Evolutionary conservation across 768 basidiomycete species (phyloP).

Genomic region (Kwoniella newhampshirensis): DNA sequence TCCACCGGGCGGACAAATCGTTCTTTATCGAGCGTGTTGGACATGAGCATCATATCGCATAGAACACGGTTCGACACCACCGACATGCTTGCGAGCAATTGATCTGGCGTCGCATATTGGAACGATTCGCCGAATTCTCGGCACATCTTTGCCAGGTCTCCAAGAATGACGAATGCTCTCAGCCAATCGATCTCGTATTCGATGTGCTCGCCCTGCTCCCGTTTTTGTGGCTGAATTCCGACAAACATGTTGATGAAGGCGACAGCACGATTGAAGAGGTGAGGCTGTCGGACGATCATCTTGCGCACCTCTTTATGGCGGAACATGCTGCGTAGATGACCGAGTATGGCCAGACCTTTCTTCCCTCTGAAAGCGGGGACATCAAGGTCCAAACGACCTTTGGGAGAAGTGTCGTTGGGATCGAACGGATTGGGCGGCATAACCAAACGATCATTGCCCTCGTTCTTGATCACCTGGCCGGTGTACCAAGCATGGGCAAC

Average conservation of each 20-base stretch:
- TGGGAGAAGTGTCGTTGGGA: constrained; percentile 6
- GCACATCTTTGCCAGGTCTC: constrained; percentile 82
- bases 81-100: constrained; percentile 56
- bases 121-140: constrained; percentile 87
- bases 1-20: constrained; percentile 20
- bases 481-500: constrained; percentile 92
- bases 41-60: constrained; percentile 33
- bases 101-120: constrained; percentile 60
- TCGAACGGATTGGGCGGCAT: constrained; percentile 60
- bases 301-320: constrained; percentile 66
- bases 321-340: constrained; percentile 67
- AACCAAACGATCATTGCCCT: constrained; percentile 14
- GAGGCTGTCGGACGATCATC: constrained; percentile 68
- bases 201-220: constrained; percentile 77
- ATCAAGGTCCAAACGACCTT: constrained; percentile 70
- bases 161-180: constrained; percentile 89
- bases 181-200: constrained; percentile 98
- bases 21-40: constrained; percentile 33
- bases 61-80: constrained; percentile 29
- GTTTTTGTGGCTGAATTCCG: constrained; percentile 86
- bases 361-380: constrained; percentile 87
- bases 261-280: constrained; percentile 70
- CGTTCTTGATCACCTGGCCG: constrained; percentile 64
- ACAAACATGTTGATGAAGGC: constrained; percentile 84
- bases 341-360: constrained; percentile 89